Percentiles rank a stretch among this genome's conserved stretches.
Evolutionary conservation across 495 filamentous ascomycete genomes (phyloP).

Genomic region (Tricharina praecox): DNA sequence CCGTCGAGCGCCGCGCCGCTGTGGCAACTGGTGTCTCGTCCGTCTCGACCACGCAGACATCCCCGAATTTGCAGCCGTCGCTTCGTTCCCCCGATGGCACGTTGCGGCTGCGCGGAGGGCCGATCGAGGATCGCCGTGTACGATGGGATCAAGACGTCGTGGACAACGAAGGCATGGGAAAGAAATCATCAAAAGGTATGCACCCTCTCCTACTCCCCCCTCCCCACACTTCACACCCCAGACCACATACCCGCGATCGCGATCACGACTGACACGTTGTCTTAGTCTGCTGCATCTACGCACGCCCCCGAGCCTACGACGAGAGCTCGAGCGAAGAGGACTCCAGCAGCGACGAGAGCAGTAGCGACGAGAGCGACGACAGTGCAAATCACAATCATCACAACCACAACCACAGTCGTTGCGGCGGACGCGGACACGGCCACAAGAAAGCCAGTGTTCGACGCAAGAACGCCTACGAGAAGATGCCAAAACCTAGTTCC

Average conservation of each 20-base stretch:
- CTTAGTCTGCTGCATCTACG: constrained; percentile 99
- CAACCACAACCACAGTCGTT: constrained; percentile 25
- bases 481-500: constrained; percentile 45
- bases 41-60: constrained; percentile 21
- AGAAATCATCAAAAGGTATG: constrained; percentile 83
- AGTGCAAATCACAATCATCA: constrained; percentile 30
- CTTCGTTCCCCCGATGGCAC: constrained; percentile 22
- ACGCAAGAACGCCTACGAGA: constrained; percentile 82
- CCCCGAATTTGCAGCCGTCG: constrained; percentile 12
- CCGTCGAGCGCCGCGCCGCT: neutral
- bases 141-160: constrained; percentile 87
- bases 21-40: constrained; percentile 20
- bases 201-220: neutral
- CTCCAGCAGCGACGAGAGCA: constrained; percentile 43
- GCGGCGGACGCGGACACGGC: constrained; percentile 27
- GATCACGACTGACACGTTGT: too few species aligned
- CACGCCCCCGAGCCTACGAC: constrained; percentile 61
- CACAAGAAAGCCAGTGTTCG: constrained; percentile 31
- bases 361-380: constrained; percentile 28
- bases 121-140: constrained; percentile 37
- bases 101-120: constrained; percentile 21
- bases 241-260: too few species aligned
- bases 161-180: constrained; percentile 89
- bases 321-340: constrained; percentile 72
- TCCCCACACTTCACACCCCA: neutral